phyloP scores from a whole-genome alignment of 257 asterid species.

The Solanum corneliomulleri region DNA sequence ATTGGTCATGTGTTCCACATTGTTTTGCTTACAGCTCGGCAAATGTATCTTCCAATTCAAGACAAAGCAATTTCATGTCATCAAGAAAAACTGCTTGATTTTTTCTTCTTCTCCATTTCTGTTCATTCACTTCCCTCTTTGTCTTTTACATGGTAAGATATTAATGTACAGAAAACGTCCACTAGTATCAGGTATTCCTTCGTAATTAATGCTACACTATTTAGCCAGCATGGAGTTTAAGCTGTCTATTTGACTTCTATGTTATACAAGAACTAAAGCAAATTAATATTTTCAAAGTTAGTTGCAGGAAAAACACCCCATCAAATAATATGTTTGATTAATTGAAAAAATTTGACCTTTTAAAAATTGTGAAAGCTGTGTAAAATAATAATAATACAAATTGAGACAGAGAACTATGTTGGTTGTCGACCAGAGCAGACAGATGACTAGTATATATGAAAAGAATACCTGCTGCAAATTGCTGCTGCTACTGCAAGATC shows the following conservation, averaged over 20 bases:
- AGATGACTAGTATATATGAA: background rate
- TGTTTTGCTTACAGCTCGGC: background rate
- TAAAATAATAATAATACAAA: background rate
- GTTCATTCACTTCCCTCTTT: background rate
- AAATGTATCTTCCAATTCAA: background rate
- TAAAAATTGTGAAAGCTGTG: background rate
- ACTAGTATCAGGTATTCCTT: background rate
- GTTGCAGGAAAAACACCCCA: background rate
- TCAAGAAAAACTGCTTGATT: background rate
- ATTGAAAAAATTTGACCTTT: background rate
- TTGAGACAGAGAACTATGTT: background rate
- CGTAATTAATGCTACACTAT: background rate
- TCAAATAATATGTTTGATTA: background rate
- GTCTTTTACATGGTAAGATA: background rate
- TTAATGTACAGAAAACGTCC: background rate
- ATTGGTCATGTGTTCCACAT: background rate
- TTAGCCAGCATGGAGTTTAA: background rate
- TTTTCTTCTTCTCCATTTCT: background rate
- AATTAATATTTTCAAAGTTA: background rate
- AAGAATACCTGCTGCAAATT: slow-evolving; percentile 85
- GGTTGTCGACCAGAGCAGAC: background rate
- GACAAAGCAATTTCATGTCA: background rate
- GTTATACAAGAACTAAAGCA: background rate
- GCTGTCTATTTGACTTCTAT: background rate
- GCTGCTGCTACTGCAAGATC: slow-evolving; percentile 97